Percentiles rank a stretch among this genome's conserved stretches.
phyloP scores from a whole-genome alignment of 495 filamentous ascomycete species.

The Cairneyella variabilis region DNA sequence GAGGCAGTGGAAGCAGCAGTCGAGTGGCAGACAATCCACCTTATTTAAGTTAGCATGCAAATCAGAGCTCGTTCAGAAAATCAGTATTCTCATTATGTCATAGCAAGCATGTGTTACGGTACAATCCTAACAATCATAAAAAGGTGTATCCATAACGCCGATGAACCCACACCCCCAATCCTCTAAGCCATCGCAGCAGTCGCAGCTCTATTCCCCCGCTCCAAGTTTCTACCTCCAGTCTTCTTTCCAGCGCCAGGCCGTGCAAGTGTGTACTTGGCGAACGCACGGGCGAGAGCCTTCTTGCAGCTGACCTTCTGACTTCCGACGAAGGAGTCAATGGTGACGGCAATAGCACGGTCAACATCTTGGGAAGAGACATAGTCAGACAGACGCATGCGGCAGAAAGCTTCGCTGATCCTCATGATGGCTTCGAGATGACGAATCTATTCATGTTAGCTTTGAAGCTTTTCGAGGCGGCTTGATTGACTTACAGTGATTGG shows the following conservation, averaged over 20 bases:
- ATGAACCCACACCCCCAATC: neutral
- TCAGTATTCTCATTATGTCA: conserved; percentile 19
- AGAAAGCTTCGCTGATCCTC: conserved; percentile 87
- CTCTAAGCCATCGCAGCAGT: conserved; percentile 22
- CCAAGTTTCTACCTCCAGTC: conserved; percentile 20
- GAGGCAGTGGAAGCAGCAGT: too few species aligned
- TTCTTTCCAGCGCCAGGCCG: conserved; percentile 34
- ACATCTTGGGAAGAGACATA: conserved; percentile 88
- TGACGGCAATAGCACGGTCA: conserved; percentile 94
- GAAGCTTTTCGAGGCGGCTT: too few species aligned
- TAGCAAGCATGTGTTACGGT: conserved; percentile 8
- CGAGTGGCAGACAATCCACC: too few species aligned
- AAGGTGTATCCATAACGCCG: neutral
- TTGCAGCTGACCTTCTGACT: conserved; percentile 97
- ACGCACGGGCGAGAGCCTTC: conserved; percentile 92
- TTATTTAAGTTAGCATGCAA: too few species aligned
- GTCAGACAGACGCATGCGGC: conserved; percentile 92
- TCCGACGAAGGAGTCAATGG: conserved; percentile 92
- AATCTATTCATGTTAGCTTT: too few species aligned
- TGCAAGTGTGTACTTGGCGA: conserved; percentile 84
- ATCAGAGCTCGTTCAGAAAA: too few species aligned
- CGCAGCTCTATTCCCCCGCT: conserved; percentile 13
- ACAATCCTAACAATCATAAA: conserved; percentile 5
- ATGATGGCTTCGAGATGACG: conserved; percentile 97
- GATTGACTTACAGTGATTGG: conserved; percentile 89